Evolutionary conservation across 2,329 filamentous ascomycete genomes (phyloP).

Genomic region (Aspergillus intermedius): DNA sequence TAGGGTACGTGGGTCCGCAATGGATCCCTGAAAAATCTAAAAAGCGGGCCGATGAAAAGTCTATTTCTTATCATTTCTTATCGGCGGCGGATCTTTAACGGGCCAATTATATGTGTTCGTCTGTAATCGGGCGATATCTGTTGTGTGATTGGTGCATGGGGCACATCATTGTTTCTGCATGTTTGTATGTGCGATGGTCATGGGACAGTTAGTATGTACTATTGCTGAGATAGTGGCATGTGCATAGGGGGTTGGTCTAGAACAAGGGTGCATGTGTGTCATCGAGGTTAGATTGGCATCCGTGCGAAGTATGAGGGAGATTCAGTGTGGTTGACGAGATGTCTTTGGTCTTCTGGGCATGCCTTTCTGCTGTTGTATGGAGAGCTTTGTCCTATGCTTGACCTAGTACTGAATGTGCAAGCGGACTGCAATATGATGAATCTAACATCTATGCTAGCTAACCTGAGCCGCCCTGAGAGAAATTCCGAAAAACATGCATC

Average conservation of each 20-base stretch:
- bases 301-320: neutral
- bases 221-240: neutral
- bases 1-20: neutral
- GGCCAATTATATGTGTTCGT: neutral
- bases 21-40: neutral
- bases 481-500: no score
- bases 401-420: no score
- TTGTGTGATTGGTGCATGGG: neutral
- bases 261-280: neutral
- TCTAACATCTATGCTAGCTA: no score
- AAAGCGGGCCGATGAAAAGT: neutral
- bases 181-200: neutral
- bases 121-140: neutral
- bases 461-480: no score
- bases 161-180: neutral
- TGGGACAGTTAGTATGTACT: neutral
- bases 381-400: no score
- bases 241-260: no score
- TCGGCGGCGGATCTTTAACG: neutral
- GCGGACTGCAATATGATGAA: no score
- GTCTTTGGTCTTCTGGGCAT: neutral
- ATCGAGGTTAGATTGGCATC: neutral
- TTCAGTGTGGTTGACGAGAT: neutral
- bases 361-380: no score
- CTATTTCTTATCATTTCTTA: neutral